These are phyloP conservation scores for Acanthamoeba quina DNA, from an alignment of 208 protist genomes.

Conservation along the genomic window DNA sequence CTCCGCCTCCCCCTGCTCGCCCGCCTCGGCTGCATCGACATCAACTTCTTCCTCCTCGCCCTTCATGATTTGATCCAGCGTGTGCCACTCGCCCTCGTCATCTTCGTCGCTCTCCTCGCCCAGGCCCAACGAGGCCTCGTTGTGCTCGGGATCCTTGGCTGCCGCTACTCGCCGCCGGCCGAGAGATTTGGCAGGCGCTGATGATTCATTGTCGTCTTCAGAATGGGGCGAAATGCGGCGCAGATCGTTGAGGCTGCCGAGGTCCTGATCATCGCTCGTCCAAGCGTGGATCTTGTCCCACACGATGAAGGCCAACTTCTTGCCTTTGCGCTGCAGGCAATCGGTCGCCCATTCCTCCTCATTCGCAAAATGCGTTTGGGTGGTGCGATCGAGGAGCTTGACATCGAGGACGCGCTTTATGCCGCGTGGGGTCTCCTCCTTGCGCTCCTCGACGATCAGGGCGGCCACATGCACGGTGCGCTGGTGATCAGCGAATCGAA, in stretches of 20 bases:
- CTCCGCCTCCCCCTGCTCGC: neutral
- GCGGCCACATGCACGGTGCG: neutral
- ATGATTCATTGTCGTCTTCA: neutral
- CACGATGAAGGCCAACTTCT: neutral
- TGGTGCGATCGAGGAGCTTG: neutral
- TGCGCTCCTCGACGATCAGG: neutral
- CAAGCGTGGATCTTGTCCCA: conserved; percentile 46
- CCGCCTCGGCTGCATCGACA: neutral
- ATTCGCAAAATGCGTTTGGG: neutral
- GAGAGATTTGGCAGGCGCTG: neutral
- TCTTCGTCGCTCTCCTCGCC: conserved; percentile 21
- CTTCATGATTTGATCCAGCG: conserved; percentile 16
- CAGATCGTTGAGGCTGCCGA: conserved; percentile 49
- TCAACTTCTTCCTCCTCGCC: neutral
- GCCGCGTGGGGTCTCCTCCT: neutral
- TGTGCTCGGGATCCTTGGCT: neutral
- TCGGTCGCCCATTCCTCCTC: conserved; percentile 19
- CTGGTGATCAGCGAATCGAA: neutral
- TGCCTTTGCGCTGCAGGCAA: neutral
- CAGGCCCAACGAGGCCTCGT: neutral
- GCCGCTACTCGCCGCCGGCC: neutral
- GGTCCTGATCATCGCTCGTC: neutral
- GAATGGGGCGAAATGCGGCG: neutral
- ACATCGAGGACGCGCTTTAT: neutral
- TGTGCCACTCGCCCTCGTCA: conserved; percentile 25